Evolutionary conservation across 257 asterid genomes (phyloP).

Genomic region (Solanum dulcamara): DNA sequence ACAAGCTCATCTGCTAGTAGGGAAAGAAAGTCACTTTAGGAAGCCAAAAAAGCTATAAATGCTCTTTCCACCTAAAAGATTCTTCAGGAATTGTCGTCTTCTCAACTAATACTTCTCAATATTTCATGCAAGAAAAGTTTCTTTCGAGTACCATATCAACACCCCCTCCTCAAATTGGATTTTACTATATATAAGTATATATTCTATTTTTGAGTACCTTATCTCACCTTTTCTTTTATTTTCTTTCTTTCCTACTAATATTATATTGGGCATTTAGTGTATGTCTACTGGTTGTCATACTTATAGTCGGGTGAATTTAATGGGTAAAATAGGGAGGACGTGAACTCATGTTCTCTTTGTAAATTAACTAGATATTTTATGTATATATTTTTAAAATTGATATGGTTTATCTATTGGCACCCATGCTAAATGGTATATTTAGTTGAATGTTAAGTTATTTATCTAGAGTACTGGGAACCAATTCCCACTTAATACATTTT

Average conservation of each 20-base stretch:
- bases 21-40: neutral
- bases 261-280: neutral
- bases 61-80: neutral
- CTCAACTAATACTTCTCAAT: neutral
- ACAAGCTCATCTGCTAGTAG: neutral
- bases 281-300: too few relatives aligned
- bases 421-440: too few relatives aligned
- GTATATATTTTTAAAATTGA: too few relatives aligned
- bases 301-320: neutral
- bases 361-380: neutral
- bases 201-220: neutral
- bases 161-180: neutral
- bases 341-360: neutral
- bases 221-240: neutral
- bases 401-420: too few relatives aligned
- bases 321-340: too few relatives aligned
- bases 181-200: neutral
- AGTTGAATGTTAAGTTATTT: too few relatives aligned
- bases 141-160: neutral
- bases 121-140: neutral
- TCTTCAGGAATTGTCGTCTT: neutral
- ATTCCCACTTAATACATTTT: too few relatives aligned
- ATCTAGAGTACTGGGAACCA: too few relatives aligned
- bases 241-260: neutral
- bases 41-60: neutral